Base-by-base conservation (phyloP, 1,139 yeast species). In the Pichia inconspicua region DNA sequence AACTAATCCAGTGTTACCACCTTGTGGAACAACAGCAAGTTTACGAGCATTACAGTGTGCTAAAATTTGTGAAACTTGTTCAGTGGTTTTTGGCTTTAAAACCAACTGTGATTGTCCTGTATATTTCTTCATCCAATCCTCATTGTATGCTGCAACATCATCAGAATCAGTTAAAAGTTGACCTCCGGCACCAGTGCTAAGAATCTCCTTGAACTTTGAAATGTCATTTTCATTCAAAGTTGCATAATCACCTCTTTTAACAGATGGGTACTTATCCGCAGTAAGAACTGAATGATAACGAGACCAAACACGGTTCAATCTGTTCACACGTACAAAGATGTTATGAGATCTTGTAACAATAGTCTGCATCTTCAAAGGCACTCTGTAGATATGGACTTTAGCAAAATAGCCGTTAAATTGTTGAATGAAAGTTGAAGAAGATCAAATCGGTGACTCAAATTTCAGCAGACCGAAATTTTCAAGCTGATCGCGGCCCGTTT, bases 41-140 rank as follows among this genome's bases (percentile, higher is more conserved):
- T 74, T 77, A 45, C 82, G 70, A 32, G 82, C 86, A 62, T 86
- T 85, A 72, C 97, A 88, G 66, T 88, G 84, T 64, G 82, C 80
- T 60, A 92, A 64, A 54, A 92, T 87, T 58, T 78, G 62, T 4
- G 92, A 74, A 22, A 92, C 83, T 65, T 92, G 94, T 52, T 84
- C 80, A 2, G 89, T 80, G 17, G 86, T 77, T 60, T 84, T 84
- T 37, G 98, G 98, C 63, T 85, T 88, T 56, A 92, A 72, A 4
- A 89, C 90, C 44, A 92, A 67, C 59, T 77, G 73, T 1, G 96
- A 83, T 63, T 86, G 88, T 19, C 98, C 98, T 52, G 80, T 75
- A 67, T 90, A 92, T 67, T 92, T 92, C 64, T 89, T 77, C 97
- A 90, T 92, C 94, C 96, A 88, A 66, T 92, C 98, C 64, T 86